Evolutionary conservation across 192 early-diverging fungal species (phyloP), one percentile per base, ranked within the genome.

Genomic region (Podochytrium sp.): DNA sequence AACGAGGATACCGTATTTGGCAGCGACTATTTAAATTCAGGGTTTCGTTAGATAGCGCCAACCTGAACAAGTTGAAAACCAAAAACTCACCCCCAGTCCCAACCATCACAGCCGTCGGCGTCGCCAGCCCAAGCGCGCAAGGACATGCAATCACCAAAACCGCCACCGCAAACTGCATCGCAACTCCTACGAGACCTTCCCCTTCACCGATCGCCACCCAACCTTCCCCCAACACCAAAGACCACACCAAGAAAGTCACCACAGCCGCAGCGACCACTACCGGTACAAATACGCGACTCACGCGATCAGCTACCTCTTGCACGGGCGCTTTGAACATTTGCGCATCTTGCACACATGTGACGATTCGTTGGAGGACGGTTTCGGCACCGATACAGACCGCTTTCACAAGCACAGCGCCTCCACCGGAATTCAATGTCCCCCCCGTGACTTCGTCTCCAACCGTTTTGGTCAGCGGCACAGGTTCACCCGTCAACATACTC

Each of bases 61-160:
- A n/a, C n/a, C 14, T 43, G 37, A 63, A 32, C 41, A 49, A 74
- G 3, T 7, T 20, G 39, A 63, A 61, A 65, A 10, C 52, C 50
- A 4, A 74, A 74, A 72, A 49, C 52, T 42, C 41, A 79, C 78
- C 69, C 23, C 97, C 97, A 0, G 97, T 99, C 30, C 96, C 97
- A 7, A 97, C 97, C 97, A 99, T 99, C 6, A 99, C 95, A 0
- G 97, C 97, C 0, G 97, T 99, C 7, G 97, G 97, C 3, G 95
- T 97, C 33, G 95, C 93, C 27, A 99, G 84, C 35, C 97, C 97
- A 52, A 99, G 82, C 5, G 97, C 93, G 80, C 97, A 99, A 30
- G 97, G 97, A 64, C 97, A 99, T 14, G 97, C 95, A 14, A 99
- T 95, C 12, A 99, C 96, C 27, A 97, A 90, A 2, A 98, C 96